Base-by-base conservation (phyloP, 257 asterid species). In the Jacaranda copaia region DNA sequence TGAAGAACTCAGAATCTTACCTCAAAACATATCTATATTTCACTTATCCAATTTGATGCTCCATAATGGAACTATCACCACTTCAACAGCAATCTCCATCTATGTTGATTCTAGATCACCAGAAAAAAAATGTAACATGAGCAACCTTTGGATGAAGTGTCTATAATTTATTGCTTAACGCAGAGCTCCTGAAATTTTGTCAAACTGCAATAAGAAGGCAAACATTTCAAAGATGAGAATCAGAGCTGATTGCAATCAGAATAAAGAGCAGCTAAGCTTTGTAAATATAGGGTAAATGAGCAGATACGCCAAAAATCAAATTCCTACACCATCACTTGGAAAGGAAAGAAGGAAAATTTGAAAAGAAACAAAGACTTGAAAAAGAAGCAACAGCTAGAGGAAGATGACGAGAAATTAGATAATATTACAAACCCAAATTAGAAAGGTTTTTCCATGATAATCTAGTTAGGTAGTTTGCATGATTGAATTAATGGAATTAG, bases 171-270 rank as follows among this genome's bases (percentile, higher is more conserved):
- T 61, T 73, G 80, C 83, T 52, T 25, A 25, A 25, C 25, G 79
- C 88, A 89, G 72, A 89, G 92, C 85, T 90, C 96, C 90, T 88
- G 78, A 74, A 93, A 93, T 82, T 81, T 86, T 78, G 42, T 75
- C 88, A 93, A 83, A 49, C 97, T 91, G 96, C 83, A 86, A 81
- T 51, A 72, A 73, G 57, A 81, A 35, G 18, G 68, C 63, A 68
- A 59, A 66, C 38, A 71, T 16, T 68, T 25, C 11, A 38, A 19
- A 56, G 25, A 71, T 59, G 64, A 69, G 68, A 46, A 68, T 62
- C 20, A 25, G 1, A 4, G 73, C 48, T 36, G 13, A 74, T 43
- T 70, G 61, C 48, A 66, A 48, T 53, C 20, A 67, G 75, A 42
- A 55, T 5, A 35, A 68, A 39, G 43, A 20, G 61, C 36, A 46